phyloP scores from a whole-genome alignment of 805 yeast species.

The Peterozyma xylosa region DNA sequence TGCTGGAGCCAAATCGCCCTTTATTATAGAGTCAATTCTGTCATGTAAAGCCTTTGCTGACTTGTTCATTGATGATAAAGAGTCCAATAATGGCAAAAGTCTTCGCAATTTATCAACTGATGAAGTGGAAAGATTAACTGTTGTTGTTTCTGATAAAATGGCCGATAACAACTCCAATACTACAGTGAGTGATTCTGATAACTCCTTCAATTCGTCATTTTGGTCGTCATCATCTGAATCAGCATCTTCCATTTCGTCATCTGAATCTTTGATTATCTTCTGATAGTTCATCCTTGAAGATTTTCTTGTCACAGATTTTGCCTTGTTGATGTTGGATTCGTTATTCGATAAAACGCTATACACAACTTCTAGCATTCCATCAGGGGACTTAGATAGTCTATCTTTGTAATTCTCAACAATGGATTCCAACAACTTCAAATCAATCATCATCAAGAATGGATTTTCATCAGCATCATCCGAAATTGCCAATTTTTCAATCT shows the following conservation, averaged over 20 bases:
- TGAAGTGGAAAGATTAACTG: not conserved
- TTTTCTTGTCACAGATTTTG: not conserved
- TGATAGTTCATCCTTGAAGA: too few species aligned
- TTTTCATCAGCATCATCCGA: conserved; percentile 25
- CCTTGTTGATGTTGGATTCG: conserved; percentile 17
- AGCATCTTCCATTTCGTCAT: conserved; percentile 16
- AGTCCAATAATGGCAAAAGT: conserved; percentile 9
- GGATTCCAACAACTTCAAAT: conserved; percentile 57
- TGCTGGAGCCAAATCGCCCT: conserved; percentile 18
- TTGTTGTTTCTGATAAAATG: conserved; percentile 22
- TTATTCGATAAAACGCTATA: conserved; percentile 29
- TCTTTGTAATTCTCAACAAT: conserved; percentile 53
- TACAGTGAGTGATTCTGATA: conserved; percentile 21
- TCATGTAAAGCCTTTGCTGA: conserved; percentile 20
- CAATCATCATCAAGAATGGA: conserved; percentile 49
- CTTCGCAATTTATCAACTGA: conserved; percentile 9
- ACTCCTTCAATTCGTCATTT: conserved; percentile 22
- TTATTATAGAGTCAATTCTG: conserved; percentile 22
- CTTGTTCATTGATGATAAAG: not conserved
- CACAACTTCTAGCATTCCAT: conserved; percentile 46
- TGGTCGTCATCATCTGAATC: conserved; percentile 34
- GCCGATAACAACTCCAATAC: conserved; percentile 30
- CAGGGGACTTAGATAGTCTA: conserved; percentile 45
- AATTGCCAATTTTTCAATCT: conserved; percentile 8
- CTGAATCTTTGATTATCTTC: conserved; percentile 5